Evolutionary conservation across 1,284 basidiomycete species (phyloP).

Genomic region (Sanguinoderma infundibulare): DNA sequence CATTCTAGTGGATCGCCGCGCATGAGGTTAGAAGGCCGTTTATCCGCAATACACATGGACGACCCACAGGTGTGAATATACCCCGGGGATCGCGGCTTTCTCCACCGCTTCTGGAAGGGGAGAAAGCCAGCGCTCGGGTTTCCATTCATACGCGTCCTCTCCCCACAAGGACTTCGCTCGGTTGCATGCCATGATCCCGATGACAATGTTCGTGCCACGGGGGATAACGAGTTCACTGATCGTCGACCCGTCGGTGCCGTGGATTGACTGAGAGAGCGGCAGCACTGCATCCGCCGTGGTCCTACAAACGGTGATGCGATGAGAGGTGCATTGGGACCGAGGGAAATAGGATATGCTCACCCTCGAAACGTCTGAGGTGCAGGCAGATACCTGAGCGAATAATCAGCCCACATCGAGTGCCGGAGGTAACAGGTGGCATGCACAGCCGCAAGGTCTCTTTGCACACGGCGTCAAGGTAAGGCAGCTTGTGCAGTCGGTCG

Average conservation of each 20-base stretch:
- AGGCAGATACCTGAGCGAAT: slow-evolving; percentile 9
- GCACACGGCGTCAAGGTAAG: slow-evolving; percentile 39
- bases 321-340: background rate
- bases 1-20: slow-evolving; percentile 28
- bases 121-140: slow-evolving; percentile 39
- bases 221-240: slow-evolving; percentile 43
- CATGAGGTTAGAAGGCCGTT: background rate
- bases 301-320: background rate
- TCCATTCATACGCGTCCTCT: slow-evolving; percentile 55
- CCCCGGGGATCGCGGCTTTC: slow-evolving; percentile 26
- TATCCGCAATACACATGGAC: background rate
- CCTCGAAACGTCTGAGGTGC: slow-evolving; percentile 5
- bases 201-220: slow-evolving; percentile 50
- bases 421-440: background rate
- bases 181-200: slow-evolving; percentile 56
- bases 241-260: slow-evolving; percentile 33
- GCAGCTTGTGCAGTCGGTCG: slow-evolving; percentile 37
- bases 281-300: slow-evolving; percentile 25
- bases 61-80: slow-evolving; percentile 30
- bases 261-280: slow-evolving; percentile 30
- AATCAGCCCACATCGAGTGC: background rate
- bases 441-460: slow-evolving; percentile 36
- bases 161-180: slow-evolving; percentile 55
- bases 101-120: slow-evolving; percentile 23
- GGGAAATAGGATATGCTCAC: background rate